phyloP scores from a whole-genome alignment of 768 basidiomycete genomes.

The Xerocomus brunneocitrinus region DNA sequence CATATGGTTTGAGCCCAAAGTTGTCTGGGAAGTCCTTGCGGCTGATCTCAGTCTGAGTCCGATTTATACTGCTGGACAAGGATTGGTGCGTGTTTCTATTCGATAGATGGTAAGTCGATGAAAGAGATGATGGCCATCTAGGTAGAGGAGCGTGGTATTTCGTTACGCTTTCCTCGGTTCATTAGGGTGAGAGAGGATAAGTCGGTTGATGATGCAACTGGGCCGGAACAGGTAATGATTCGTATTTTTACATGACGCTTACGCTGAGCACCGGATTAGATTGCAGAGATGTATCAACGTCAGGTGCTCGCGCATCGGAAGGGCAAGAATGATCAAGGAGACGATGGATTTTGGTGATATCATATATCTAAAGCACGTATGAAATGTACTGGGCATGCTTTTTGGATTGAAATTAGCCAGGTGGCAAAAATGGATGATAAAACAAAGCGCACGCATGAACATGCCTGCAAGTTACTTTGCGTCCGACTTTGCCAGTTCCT shows the following conservation, averaged over 20 bases:
- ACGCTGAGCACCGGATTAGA: constrained; percentile 37
- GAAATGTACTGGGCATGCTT: constrained; percentile 13
- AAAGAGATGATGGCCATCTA: constrained; percentile 25
- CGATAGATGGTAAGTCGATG: constrained; percentile 1
- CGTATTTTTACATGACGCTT: not conserved
- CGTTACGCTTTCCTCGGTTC: constrained; percentile 94
- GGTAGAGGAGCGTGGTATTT: constrained; percentile 90
- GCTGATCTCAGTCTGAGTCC: constrained; percentile 97
- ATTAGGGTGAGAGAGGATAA: constrained; percentile 93
- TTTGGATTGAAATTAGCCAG: constrained; percentile 1
- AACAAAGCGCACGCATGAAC: not conserved
- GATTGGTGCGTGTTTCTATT: constrained; percentile 53
- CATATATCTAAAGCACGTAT: constrained; percentile 8
- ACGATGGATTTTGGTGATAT: constrained; percentile 76
- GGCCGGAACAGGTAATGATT: constrained; percentile 76
- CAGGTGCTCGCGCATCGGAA: constrained; percentile 79
- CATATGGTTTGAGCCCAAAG: constrained; percentile 94
- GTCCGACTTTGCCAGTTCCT: constrained; percentile 34
- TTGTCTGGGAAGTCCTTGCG: constrained; percentile 98
- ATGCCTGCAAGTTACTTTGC: constrained; percentile 14
- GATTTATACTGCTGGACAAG: constrained; percentile 91
- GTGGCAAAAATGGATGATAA: not conserved
- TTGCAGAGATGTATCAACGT: constrained; percentile 91
- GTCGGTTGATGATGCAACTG: constrained; percentile 84
- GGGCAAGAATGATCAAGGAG: constrained; percentile 61